phyloP scores from a whole-genome alignment of 306 rosid species.

The Benincasa hispida region DNA sequence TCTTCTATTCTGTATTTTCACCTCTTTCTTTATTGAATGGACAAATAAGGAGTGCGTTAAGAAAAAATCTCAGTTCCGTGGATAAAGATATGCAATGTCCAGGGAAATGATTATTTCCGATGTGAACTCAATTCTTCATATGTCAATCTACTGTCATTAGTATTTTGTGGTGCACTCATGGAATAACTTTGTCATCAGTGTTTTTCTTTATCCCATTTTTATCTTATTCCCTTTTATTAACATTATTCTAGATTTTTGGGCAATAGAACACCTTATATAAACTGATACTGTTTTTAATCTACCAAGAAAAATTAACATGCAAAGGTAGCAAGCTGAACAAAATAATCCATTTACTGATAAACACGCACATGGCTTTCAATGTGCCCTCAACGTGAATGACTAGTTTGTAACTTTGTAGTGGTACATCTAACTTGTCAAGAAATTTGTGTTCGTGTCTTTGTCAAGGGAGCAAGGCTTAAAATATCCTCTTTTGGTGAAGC shows the following conservation, averaged over 20 bases:
- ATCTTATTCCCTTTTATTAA: no score
- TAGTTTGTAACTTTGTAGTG: background rate
- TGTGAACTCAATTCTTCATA: background rate
- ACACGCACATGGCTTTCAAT: background rate
- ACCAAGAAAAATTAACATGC: background rate
- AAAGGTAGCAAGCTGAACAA: background rate
- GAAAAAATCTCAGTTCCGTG: background rate
- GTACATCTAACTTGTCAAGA: background rate
- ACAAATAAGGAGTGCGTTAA: background rate
- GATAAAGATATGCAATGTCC: background rate
- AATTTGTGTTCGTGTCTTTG: conserved; percentile 13
- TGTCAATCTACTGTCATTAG: background rate
- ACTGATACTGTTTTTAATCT: background rate
- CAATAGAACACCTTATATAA: background rate
- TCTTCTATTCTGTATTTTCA: background rate
- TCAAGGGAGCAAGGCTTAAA: conserved; percentile 57
- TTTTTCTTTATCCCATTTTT: background rate
- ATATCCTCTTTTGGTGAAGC: conserved; percentile 75
- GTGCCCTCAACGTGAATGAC: background rate
- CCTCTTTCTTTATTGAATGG: background rate
- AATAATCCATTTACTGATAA: background rate
- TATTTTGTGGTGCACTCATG: background rate
- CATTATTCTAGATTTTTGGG: background rate
- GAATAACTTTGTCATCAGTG: background rate
- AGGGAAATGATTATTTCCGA: background rate